phyloP scores from a whole-genome alignment of 768 basidiomycete species.

The Suillus subluteus region DNA sequence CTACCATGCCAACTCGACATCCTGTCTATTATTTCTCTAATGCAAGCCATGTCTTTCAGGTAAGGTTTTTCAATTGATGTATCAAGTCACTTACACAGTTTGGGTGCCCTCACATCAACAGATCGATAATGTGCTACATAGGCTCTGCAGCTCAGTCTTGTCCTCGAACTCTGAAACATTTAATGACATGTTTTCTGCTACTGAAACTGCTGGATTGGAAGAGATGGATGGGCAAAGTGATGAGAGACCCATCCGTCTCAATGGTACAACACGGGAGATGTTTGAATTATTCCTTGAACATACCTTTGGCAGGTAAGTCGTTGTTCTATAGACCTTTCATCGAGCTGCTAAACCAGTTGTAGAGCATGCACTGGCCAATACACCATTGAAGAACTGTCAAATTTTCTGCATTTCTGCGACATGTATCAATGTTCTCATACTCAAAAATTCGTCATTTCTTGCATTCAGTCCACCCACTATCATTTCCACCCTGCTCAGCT shows the following conservation, averaged over 20 bases:
- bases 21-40: neutral
- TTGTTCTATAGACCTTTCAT: neutral
- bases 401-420: neutral
- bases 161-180: neutral
- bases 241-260: neutral
- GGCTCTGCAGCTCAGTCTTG: neutral
- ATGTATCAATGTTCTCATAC: neutral
- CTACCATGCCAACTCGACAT: neutral
- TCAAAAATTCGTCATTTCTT: neutral
- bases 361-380: neutral
- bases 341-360: neutral
- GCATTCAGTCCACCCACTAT: neutral
- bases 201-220: neutral
- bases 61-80: neutral
- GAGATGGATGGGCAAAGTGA: neutral
- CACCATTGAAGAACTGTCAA: neutral
- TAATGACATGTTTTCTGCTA: neutral
- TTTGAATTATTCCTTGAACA: conserved; percentile 3
- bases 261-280: neutral
- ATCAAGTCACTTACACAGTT: neutral
- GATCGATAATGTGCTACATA: neutral
- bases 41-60: neutral
- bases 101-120: neutral
- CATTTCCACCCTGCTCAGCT: conserved; percentile 10
- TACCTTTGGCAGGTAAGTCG: conserved; percentile 4